phyloP scores from a whole-genome alignment of 1,139 yeast genomes.

The Debaryomyces coudertii region DNA sequence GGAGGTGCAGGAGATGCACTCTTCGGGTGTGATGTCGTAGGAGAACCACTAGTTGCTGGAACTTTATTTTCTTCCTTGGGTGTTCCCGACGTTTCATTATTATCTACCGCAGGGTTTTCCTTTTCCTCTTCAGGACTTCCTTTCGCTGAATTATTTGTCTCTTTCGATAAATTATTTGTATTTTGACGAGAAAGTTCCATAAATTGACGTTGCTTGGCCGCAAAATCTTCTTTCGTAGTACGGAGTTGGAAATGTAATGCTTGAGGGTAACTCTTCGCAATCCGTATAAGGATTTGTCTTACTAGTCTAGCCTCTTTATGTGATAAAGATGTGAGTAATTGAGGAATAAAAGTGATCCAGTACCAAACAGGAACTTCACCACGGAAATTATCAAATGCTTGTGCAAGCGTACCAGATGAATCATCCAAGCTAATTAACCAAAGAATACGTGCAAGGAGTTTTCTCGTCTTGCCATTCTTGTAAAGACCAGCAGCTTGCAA shows the following conservation, averaged over 20 bases:
- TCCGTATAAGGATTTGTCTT: slow-evolving; percentile 82
- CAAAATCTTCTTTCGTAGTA: slow-evolving; percentile 92
- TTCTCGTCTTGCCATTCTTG: slow-evolving; percentile 89
- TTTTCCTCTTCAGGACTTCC: slow-evolving; percentile 2
- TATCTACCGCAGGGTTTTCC: slow-evolving; percentile 1
- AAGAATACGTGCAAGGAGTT: slow-evolving; percentile 81
- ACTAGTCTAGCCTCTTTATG: slow-evolving; percentile 90
- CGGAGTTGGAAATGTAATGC: slow-evolving; percentile 94
- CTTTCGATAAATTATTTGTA: background rate
- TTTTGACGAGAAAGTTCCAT: slow-evolving; percentile 52
- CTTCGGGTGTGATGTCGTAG: slow-evolving; percentile 7
- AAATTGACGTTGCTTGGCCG: slow-evolving; percentile 82
- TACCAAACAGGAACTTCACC: slow-evolving; percentile 99
- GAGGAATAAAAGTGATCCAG: slow-evolving; percentile 97
- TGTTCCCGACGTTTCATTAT: slow-evolving; percentile 9
- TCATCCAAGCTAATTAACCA: slow-evolving; percentile 96
- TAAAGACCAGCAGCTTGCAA: slow-evolving; percentile 96
- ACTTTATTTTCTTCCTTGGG: slow-evolving; percentile 6
- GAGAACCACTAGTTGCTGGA: slow-evolving; percentile 1
- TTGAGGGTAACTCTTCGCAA: slow-evolving; percentile 96
- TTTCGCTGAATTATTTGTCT: background rate
- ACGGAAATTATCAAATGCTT: slow-evolving; percentile 87
- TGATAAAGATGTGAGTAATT: slow-evolving; percentile 83
- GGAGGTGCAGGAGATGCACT: slow-evolving; percentile 9
- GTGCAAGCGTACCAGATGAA: slow-evolving; percentile 74